These are phyloP conservation scores for Chaetomium fimeti DNA, from an alignment of 495 filamentous ascomycete species.

Conservation along the genomic window DNA sequence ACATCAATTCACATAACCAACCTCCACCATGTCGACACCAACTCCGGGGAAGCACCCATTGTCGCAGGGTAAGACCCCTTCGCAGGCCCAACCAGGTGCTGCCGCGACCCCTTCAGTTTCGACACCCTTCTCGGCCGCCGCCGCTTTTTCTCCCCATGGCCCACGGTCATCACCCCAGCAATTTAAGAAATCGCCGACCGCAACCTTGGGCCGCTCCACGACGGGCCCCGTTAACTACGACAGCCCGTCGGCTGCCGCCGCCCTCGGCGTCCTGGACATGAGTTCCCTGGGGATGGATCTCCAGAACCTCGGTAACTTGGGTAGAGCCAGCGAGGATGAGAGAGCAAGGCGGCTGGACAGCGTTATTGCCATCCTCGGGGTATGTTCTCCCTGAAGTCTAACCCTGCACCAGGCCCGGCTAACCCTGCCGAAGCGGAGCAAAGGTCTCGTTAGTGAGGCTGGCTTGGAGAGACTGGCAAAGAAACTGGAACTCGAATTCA, in stretches of 20 bases:
- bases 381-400: constrained; percentile 17
- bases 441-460: constrained; percentile 69
- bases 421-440: constrained; percentile 33
- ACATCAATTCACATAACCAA: neutral
- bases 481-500: constrained; percentile 66
- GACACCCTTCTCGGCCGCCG: constrained; percentile 53
- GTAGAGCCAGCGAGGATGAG: constrained; percentile 57
- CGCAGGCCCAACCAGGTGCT: constrained; percentile 44
- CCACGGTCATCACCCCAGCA: constrained; percentile 54
- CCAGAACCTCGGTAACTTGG: constrained; percentile 36
- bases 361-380: constrained; percentile 46
- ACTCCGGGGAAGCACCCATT: constrained; percentile 48
- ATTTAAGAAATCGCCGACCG: constrained; percentile 54
- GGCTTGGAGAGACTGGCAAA: constrained; percentile 74
- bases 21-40: constrained; percentile 49
- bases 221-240: constrained; percentile 49
- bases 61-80: constrained; percentile 50
- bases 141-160: constrained; percentile 52
- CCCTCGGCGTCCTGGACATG: constrained; percentile 48
- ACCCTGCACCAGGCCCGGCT: constrained; percentile 11
- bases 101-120: constrained; percentile 55
- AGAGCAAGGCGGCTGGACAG: constrained; percentile 52
- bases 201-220: constrained; percentile 40
- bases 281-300: constrained; percentile 43
- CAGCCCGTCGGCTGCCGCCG: constrained; percentile 53